phyloP scores from a whole-genome alignment of 2,329 filamentous ascomycete genomes.

The Orbilia quercus region DNA sequence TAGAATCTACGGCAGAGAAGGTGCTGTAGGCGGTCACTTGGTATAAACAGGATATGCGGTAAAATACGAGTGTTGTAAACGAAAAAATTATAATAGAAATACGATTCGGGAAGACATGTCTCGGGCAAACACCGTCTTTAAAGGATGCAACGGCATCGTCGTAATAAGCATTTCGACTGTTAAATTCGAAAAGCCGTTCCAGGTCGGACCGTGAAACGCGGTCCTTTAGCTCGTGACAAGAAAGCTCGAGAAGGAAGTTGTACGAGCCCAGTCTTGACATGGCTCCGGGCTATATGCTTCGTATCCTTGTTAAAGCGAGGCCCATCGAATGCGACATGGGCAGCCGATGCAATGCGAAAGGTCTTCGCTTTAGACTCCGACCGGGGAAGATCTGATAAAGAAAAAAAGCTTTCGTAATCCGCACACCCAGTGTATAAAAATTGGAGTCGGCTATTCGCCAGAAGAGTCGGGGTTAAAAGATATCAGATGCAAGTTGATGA shows the following conservation, averaged over 20 bases:
- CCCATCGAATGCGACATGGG: neutral
- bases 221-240: conserved; percentile 27
- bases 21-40: conserved; percentile 16
- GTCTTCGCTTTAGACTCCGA: conserved; percentile 26
- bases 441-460: conserved; percentile 18
- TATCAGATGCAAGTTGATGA: conserved; percentile 40
- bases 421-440: no score
- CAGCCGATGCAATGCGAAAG: neutral
- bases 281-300: conserved; percentile 26
- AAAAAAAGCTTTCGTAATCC: neutral
- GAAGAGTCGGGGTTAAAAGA: conserved; percentile 41
- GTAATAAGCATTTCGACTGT: conserved; percentile 36
- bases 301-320: conserved; percentile 7
- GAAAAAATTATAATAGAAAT: conserved; percentile 8
- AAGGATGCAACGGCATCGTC: neutral
- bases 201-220: neutral
- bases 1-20: conserved; percentile 47
- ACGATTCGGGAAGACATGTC: no score
- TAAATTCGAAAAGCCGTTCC: no score
- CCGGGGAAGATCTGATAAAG: conserved; percentile 19
- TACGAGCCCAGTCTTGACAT: conserved; percentile 25
- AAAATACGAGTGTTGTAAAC: conserved; percentile 13
- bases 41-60: neutral
- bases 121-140: conserved; percentile 18
- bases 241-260: neutral